Conservation (phyloP, 345 rosid genomes). For the Linum trigynum region DNA sequence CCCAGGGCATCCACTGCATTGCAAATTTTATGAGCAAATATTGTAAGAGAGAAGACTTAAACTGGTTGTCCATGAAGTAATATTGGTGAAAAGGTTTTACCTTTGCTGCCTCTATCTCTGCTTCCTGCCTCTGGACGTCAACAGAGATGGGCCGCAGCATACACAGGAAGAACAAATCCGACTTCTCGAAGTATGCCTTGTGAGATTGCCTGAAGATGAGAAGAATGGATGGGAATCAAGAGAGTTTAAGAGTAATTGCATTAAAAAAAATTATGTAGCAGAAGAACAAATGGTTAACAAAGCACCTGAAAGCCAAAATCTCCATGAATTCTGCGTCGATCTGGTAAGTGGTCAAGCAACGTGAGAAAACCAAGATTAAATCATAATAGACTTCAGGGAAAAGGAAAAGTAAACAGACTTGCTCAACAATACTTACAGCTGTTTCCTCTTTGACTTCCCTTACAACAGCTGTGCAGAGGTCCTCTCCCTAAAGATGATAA, state of each 20-base stretch:
- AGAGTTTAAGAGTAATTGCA: background rate
- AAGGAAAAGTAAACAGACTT: no score
- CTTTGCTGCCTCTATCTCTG: constrained; percentile 72
- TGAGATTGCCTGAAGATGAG: constrained; percentile 56
- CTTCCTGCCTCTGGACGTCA: constrained; percentile 54
- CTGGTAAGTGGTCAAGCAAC: constrained; percentile 29
- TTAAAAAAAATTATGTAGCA: background rate
- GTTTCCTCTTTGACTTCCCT: constrained; percentile 98
- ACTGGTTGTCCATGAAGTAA: background rate
- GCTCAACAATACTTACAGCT: constrained; percentile 40
- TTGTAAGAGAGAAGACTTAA: background rate
- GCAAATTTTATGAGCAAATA: constrained; percentile 8
- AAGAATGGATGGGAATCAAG: background rate
- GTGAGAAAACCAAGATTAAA: background rate
- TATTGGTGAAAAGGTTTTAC: constrained; percentile 22
- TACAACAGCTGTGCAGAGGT: constrained; percentile 56
- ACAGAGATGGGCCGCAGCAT: constrained; percentile 58
- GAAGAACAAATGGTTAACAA: background rate
- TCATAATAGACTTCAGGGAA: no score
- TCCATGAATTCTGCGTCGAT: constrained; percentile 67
- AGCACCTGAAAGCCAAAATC: constrained; percentile 77
- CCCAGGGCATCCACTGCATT: constrained; percentile 70
- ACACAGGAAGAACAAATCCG: constrained; percentile 77
- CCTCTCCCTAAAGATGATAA: constrained; percentile 57
- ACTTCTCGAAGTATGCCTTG: constrained; percentile 61